Conservation (phyloP, 2,329 filamentous ascomycete species). For the Talaromyces sp. region DNA sequence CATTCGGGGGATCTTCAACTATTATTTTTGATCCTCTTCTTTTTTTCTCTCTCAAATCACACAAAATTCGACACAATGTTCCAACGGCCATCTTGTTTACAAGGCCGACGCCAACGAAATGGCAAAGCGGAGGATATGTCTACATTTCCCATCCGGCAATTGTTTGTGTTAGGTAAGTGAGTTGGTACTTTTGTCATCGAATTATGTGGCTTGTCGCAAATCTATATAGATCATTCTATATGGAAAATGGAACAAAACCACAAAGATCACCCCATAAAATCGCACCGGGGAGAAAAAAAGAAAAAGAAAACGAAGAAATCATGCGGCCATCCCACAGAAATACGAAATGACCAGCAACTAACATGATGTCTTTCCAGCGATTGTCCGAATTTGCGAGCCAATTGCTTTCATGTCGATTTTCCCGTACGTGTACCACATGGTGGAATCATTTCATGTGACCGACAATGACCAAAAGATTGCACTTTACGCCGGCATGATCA, state of each 20-base stretch:
- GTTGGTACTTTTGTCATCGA: slow-evolving; percentile 26
- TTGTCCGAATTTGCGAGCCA: slow-evolving; percentile 95
- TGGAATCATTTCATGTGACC: slow-evolving; percentile 85
- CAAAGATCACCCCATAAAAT: not conserved
- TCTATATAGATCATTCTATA: not conserved
- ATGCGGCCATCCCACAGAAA: not conserved
- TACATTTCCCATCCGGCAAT: slow-evolving; percentile 60
- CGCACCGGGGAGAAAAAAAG: slow-evolving; percentile 3
- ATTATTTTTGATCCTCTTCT: not conserved
- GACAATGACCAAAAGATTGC: slow-evolving; percentile 78
- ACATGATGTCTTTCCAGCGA: slow-evolving; percentile 56
- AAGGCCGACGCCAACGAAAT: slow-evolving; percentile 33
- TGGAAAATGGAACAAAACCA: not conserved
- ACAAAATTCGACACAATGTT: slow-evolving; percentile 31
- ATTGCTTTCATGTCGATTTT: slow-evolving; percentile 99
- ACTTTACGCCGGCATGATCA: slow-evolving; percentile 93
- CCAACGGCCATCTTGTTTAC: slow-evolving; percentile 37
- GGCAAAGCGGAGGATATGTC: slow-evolving; percentile 36
- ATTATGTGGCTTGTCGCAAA: slow-evolving; percentile 15
- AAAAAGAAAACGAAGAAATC: not conserved
- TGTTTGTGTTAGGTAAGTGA: slow-evolving; percentile 52
- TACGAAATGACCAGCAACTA: not conserved
- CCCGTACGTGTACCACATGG: slow-evolving; percentile 98
- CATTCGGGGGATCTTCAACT: not conserved
- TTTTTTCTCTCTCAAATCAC: slow-evolving; percentile 3